These are phyloP conservation scores for Sporothrix protearum DNA, from an alignment of 2,329 filamentous ascomycete genomes.

Conservation along the genomic window DNA sequence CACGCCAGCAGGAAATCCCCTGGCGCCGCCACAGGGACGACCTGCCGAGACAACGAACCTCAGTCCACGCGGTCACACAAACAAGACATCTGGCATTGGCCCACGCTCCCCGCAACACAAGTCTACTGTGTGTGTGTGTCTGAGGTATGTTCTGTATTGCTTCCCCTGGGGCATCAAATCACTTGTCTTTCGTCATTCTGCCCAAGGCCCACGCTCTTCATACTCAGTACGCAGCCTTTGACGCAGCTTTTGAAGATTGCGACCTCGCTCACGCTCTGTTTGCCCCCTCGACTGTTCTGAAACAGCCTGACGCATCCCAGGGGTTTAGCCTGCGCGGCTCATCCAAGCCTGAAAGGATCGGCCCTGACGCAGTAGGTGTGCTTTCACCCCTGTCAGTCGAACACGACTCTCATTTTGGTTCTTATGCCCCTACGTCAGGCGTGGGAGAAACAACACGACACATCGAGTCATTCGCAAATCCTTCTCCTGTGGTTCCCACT, in stretches of 20 bases:
- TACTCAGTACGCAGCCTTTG: not conserved
- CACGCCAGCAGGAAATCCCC: not conserved
- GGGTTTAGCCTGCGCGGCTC: slow-evolving; percentile 26
- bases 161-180: not conserved
- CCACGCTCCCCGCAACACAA: slow-evolving; percentile 12
- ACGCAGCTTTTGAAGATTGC: slow-evolving; percentile 2
- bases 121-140: no score
- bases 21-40: not conserved
- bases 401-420: not conserved
- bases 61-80: not conserved
- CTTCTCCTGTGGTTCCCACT: not conserved
- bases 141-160: not conserved
- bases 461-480: not conserved
- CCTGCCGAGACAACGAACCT: slow-evolving; percentile 6
- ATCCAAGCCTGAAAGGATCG: slow-evolving; percentile 18
- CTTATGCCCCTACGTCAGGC: slow-evolving; percentile 13
- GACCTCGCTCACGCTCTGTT: slow-evolving; percentile 14
- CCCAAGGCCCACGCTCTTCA: not conserved
- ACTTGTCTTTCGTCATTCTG: not conserved
- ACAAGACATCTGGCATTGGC: not conserved
- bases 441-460: slow-evolving; percentile 13
- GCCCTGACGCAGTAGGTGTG: slow-evolving; percentile 5
- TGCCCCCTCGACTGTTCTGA: slow-evolving; percentile 33
- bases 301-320: slow-evolving; percentile 40
- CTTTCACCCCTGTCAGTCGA: slow-evolving; percentile 10